Evolutionary conservation across 1,139 yeast genomes (phyloP), one percentile per base, ranked within the genome.

Genomic region (Yamadazyma kanchanaburiensis): DNA sequence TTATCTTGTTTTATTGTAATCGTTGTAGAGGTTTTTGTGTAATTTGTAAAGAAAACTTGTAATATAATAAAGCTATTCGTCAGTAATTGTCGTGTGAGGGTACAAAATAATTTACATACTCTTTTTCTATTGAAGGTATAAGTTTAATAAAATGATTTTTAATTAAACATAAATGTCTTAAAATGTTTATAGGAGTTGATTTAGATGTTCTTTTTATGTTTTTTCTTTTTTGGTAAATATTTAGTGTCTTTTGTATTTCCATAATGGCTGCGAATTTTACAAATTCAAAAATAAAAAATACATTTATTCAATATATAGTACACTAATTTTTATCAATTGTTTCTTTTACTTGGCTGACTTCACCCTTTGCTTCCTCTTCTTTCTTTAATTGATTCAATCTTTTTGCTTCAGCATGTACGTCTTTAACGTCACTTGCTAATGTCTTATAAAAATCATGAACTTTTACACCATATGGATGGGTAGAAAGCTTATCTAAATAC

Each of bases 381-480:
- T 69, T 66, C 53, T 78, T 74, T 50, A 80, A 51, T 29, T 74
- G 79, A 15, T 82, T 82, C 49, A 83, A 65, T 47, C 91, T 68
- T 43, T 69, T 64, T 20, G 94, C 94, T 55, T 83, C 91, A 34
- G 64, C 68, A 55, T 84, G 89, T 29, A 83, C 85, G 34, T 76
- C 78, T 29, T 60, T 59, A 3, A 72, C 83, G 42, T 80, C 84
- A 36, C 64, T 63, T 10, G 73, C 74, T 25, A 77, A 65, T 22
- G 54, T 68, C 24, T 68, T 38, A 35, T 55, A 55, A 33, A 53
- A 64, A 8, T 59, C 61, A 41, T 61, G 65, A 27, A 65, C 55
- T 45, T 58, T 64, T 21, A 46, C 45, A 2, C 73, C 73, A 33
- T 61, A 62, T 3, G 65, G 61, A 21, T 51, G 46, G 19, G 46